phyloP scores from a whole-genome alignment of 2,329 filamentous ascomycete species.

The Clonostachys sp. region DNA sequence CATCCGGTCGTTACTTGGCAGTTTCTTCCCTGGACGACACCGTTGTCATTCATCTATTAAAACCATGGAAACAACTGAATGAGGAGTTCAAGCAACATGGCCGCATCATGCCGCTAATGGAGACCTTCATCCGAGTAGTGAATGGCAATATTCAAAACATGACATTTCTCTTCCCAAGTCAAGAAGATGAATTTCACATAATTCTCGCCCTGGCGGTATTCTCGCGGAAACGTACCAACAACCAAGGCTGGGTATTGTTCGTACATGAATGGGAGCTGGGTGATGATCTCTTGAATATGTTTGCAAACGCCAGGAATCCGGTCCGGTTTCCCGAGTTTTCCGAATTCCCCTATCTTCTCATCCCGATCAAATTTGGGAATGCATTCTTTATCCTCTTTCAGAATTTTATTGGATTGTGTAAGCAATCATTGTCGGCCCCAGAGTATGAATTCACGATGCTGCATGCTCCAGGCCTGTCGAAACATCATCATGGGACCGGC shows the following conservation, averaged over 20 bases:
- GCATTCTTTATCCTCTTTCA: slow-evolving; percentile 68
- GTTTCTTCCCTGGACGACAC: slow-evolving; percentile 66
- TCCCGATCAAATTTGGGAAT: slow-evolving; percentile 66
- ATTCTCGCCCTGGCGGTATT: slow-evolving; percentile 68
- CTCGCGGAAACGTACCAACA: slow-evolving; percentile 27
- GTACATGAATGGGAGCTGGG: slow-evolving; percentile 56
- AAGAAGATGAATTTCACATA: slow-evolving; percentile 63
- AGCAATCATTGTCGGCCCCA: slow-evolving; percentile 40
- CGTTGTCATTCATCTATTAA: slow-evolving; percentile 69
- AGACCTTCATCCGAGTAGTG: slow-evolving; percentile 32
- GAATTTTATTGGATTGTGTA: slow-evolving; percentile 50
- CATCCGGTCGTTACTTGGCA: slow-evolving; percentile 63
- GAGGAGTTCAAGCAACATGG: slow-evolving; percentile 34
- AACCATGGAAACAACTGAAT: slow-evolving; percentile 46
- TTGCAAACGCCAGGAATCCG: slow-evolving; percentile 40
- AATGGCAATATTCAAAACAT: slow-evolving; percentile 78
- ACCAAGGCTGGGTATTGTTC: not conserved
- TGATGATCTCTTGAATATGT: slow-evolving; percentile 36
- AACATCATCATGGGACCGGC: slow-evolving; percentile 38
- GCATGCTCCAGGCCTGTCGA: slow-evolving; percentile 21
- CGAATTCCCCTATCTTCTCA: slow-evolving; percentile 61
- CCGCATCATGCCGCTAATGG: not conserved
- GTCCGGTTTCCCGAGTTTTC: slow-evolving; percentile 19
- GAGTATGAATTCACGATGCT: not conserved
- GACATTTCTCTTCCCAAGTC: slow-evolving; percentile 74